Conservation (phyloP, 805 yeast genomes). For the Hanseniaspora lindneri region DNA sequence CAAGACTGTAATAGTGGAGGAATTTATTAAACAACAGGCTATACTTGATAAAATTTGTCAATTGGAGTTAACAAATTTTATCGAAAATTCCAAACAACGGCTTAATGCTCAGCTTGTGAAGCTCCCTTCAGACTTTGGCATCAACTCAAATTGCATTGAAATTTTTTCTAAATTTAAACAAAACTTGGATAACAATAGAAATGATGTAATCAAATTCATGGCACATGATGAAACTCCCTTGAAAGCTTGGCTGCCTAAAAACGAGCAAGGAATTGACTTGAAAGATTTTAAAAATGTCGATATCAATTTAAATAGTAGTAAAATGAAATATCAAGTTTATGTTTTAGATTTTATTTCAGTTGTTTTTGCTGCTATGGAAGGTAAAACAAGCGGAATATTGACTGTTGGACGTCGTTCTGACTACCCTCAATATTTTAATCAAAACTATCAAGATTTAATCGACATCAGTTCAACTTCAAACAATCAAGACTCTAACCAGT, state of each 20-base stretch:
- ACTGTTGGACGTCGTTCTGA: not conserved
- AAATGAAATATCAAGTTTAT: constrained; percentile 28
- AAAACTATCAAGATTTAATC: constrained; percentile 1
- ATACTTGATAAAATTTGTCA: not conserved
- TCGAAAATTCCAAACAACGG: constrained; percentile 24
- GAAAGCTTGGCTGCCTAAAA: constrained; percentile 58
- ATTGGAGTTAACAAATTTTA: constrained; percentile 24
- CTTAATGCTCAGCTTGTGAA: constrained; percentile 20
- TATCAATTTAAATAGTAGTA: constrained; percentile 24
- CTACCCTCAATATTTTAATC: constrained; percentile 10
- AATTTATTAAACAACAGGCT: constrained; percentile 1
- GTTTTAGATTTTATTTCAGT: constrained; percentile 22
- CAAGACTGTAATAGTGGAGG: constrained; percentile 10
- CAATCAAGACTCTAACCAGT: not conserved
- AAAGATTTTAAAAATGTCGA: constrained; percentile 37
- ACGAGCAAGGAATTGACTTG: constrained; percentile 42
- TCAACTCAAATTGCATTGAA: constrained; percentile 63
- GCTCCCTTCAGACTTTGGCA: constrained; percentile 56
- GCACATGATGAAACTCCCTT: constrained; percentile 43
- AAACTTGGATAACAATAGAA: constrained; percentile 49
- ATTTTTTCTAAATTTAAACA: constrained; percentile 50
- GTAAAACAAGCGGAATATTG: constrained; percentile 1
- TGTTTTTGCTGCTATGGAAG: constrained; percentile 20
- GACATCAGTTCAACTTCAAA: not conserved
- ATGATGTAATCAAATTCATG: constrained; percentile 34